Base-by-base conservation (phyloP, 257 asterid genomes). In the Pogostemon cablin region DNA sequence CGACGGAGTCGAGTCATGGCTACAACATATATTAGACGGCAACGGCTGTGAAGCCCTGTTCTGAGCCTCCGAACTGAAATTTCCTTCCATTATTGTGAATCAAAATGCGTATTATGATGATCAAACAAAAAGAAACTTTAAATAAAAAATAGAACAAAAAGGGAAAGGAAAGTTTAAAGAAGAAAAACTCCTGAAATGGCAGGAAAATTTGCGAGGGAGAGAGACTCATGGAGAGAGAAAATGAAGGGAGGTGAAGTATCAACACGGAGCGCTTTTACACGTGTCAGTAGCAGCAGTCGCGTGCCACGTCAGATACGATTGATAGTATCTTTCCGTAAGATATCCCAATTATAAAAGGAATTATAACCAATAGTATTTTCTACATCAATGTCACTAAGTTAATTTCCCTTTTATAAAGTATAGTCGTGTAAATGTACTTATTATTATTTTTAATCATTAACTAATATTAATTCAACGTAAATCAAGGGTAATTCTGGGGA, bases 231-330 rank as follows among this genome's bases (percentile, higher is more conserved):
- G 81, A 68, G 78, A 17, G 48, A 67, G 70, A 68, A 34, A 39
- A 2, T 20, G 65, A 4, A 15, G 47, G 6, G 55, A 25, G 15
- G 2, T 25, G 48, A 42, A 17, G 76, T 85, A 72, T 81, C 96
- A 89, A 86, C 88, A 75, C 75, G 83, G 87, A 75, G 78, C 88
- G 84, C 93, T 88, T 90, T 90, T 79, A 82, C 93, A 82, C 86
- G 93, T 90, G 93, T 77, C 85, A 55, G 12, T 65, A 25, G 35
- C 15, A 25, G 49, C 70, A 15, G 62, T 11, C 0, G n/a, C 7
- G 37, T 25, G 88, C 85, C 93, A 85, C 73, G 91, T 86, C 80
- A 39, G 74, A 64, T 44, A 25, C 32, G 32, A 25, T 25, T 25
- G 25, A 15, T 15, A 25, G 0, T 25, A 25, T 25, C 32, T 25